Base-by-base conservation (phyloP, 306 rosid species). In the Alnus glutinosa region DNA sequence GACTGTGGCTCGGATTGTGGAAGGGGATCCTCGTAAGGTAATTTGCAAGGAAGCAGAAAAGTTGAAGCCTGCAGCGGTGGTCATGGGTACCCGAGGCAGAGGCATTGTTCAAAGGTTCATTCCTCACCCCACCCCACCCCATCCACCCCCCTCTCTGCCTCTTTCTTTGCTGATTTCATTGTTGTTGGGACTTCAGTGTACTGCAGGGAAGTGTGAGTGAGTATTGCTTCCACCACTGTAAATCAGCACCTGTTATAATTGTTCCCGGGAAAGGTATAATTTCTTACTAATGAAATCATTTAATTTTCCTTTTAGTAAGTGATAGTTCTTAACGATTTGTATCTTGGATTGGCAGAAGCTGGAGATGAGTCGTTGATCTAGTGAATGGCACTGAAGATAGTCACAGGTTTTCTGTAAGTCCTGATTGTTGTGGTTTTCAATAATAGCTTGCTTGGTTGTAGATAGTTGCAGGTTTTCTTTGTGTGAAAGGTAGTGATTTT, bases 161-260 rank as follows among this genome's bases (percentile, higher is more conserved):
- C 67, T 84, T 70, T 39, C 18, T 52, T 59, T 72, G 67, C 14
- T 67, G 11, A 34, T 51, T 23, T 34, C 23, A 28, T 59, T 1
- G 49, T 78, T 75, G 6, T 19, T 77, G 75, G 79, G 50, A 34
- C n/a, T 70, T 77, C 91, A 94, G 98, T 70, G 95, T 92, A 28
- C 72, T 94, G 37, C 92, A 90, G 12, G 98, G 98, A 77, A 94
- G 98, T 71, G 97, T 92, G 83, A 88, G 95, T 32, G 95, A 89
- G 83, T 78, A 92, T 71, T 91, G 94, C 84, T 82, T 88, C 79
- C 97, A 89, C 86, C 78, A 89, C 80, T 88, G 97, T 79, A 92
- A 94, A 85, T 87, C 92, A 79, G 91, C 97, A 50, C 98, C 97
- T 3, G 81, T 92, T 32, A 83, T 94, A 23, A 86, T 92, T 77